Base-by-base conservation (phyloP, 129 eudicot genomes). In the Arctium lappa region DNA sequence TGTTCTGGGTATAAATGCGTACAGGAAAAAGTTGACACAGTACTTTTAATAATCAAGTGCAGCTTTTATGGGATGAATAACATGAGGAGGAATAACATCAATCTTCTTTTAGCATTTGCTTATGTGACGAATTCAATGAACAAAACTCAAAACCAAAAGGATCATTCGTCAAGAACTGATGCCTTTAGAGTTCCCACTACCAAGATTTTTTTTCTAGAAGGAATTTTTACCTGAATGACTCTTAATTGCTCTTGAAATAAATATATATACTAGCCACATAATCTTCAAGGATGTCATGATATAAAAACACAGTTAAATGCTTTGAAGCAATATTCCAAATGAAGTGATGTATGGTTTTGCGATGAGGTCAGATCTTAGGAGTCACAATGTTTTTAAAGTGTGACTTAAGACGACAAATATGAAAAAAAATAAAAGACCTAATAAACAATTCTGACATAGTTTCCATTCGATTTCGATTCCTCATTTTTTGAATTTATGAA, bases 101-200 rank as follows among this genome's bases (percentile, higher is more conserved):
- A 11, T 36, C 71, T 34, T 74, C 46, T 65, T 75, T 48, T 3
- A 46, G 15, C 60, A 8, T 40, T 46, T 46, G 56, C 56, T 46
- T 60, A 60, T 60, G 68, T 60, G 0, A 12, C 34, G 44, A 48
- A 69, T 83, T 69, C 66, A 36, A 15, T 48, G 86, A 70, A 77
- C 33, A 27, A 46, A 77, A 70, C 44, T 50, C 22, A 38, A 76
- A 76, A 70, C 34, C 33, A 50, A 50, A 82, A 82, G 38, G 77
- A 83, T 22, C 73, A 56, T 77, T 53, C 15, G 39, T 77, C 66
- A 53, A 76, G 78, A 77, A 83, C 78, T 48, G 44, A 83, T 83
- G 42, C 86, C 70, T 82, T 46, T 12, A 69, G 56, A 70, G 12
- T 36, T 34, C 63, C 80, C 86, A 76, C 81, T 69, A 76, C 22